Evolutionary conservation across 192 early-diverging fungal genomes (phyloP).

Genomic region (Dissophora globulifera): DNA sequence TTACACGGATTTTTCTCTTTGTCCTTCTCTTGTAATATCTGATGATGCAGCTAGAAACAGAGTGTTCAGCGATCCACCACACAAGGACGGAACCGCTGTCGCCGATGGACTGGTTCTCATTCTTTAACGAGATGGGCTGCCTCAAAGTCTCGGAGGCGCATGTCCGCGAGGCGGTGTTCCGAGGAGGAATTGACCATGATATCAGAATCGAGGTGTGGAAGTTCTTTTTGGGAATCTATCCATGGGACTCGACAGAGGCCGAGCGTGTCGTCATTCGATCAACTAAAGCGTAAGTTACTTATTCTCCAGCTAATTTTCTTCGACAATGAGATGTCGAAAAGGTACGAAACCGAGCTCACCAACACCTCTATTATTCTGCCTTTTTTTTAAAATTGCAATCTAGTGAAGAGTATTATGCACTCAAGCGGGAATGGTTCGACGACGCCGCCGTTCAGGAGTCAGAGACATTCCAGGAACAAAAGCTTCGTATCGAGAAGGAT

Average conservation of each 20-base stretch:
- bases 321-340: not conserved
- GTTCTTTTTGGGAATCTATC: constrained; percentile 85
- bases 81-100: constrained; percentile 64
- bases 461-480: constrained; percentile 76
- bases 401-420: constrained; percentile 69
- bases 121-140: constrained; percentile 68
- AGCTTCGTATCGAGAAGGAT: constrained; percentile 91
- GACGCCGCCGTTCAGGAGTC: constrained; percentile 64
- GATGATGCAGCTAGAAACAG: constrained; percentile 60
- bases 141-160: constrained; percentile 60
- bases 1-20: too few relatives aligned
- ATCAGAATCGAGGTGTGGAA: constrained; percentile 90
- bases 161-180: constrained; percentile 71
- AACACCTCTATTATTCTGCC: not conserved
- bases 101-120: constrained; percentile 75
- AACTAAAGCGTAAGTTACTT: constrained; percentile 59
- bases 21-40: too few relatives aligned
- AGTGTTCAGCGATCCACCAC: constrained; percentile 58
- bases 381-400: not conserved
- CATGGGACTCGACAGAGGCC: constrained; percentile 81
- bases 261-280: constrained; percentile 71
- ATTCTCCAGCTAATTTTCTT: not conserved
- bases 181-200: constrained; percentile 82
- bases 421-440: constrained; percentile 76
- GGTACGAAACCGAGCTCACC: too few relatives aligned